Evolutionary conservation across 2,329 filamentous ascomycete species (phyloP).

Genomic region (Epichloe uncinata): DNA sequence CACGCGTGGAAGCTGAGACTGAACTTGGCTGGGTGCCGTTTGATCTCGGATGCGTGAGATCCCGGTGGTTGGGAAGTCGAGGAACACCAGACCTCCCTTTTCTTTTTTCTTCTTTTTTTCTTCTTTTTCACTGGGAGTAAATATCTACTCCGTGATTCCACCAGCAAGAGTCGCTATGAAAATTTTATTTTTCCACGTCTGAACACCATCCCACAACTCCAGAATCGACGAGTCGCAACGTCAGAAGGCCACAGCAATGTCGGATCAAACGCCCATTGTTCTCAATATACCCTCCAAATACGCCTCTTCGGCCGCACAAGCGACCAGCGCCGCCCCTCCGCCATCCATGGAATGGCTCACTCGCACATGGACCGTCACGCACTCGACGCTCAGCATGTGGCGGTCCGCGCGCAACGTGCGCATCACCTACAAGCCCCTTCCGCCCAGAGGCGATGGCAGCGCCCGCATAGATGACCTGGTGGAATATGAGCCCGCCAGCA

Average conservation of each 20-base stretch:
- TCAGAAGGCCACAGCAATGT: conserved; percentile 6
- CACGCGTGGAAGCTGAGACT: no score
- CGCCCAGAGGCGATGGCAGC: conserved; percentile 23
- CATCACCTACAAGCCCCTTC: conserved; percentile 57
- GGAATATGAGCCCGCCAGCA: conserved; percentile 46
- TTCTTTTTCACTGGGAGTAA: no score
- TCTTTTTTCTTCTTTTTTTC: no score
- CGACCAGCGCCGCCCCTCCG: conserved; percentile 17
- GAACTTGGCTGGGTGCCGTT: background rate
- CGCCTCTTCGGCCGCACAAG: conserved; percentile 12
- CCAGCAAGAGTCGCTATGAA: no score
- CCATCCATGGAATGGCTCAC: conserved; percentile 47
- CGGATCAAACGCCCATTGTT: conserved; percentile 11
- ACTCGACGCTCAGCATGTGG: conserved; percentile 73
- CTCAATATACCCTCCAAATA: conserved; percentile 36
- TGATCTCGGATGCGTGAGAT: conserved; percentile 3
- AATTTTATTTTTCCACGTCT: no score
- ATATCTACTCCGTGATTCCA: background rate
- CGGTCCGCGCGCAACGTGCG: conserved; percentile 63
- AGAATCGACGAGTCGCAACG: background rate
- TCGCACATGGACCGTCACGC: conserved; percentile 60
- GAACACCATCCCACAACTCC: background rate
- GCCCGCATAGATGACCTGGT: conserved; percentile 57
- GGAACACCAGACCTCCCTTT: no score
- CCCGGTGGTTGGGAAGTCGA: background rate